Evolutionary conservation across 2,329 filamentous ascomycete genomes (phyloP).

Genomic region (Aspergillus niger): DNA sequence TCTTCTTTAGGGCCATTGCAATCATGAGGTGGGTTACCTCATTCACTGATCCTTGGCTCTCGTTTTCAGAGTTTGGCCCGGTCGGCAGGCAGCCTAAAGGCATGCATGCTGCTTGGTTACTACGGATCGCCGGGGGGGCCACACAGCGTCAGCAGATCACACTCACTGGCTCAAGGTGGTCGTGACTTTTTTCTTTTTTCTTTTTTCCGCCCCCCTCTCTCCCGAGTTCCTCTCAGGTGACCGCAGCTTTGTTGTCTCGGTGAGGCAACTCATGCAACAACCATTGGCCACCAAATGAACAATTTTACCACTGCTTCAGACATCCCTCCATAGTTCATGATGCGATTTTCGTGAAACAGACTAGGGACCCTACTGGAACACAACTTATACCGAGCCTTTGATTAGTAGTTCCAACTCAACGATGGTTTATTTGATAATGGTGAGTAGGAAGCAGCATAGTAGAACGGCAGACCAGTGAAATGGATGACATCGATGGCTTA

Average conservation of each 20-base stretch:
- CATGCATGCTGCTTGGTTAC: constrained; percentile 2
- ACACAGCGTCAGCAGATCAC: constrained; percentile 13
- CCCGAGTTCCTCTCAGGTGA: constrained; percentile 8
- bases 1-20: not conserved
- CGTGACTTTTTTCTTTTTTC: not conserved
- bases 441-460: not conserved
- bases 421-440: not conserved
- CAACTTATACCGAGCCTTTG: not conserved
- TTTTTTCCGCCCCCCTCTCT: too few species aligned
- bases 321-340: not conserved
- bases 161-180: not conserved
- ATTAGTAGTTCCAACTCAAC: not conserved
- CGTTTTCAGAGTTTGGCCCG: constrained; percentile 8
- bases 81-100: constrained; percentile 1
- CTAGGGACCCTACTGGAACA: not conserved
- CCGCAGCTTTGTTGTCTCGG: not conserved
- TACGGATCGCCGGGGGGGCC: constrained; percentile 6
- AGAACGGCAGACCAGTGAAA: not conserved
- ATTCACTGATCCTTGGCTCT: constrained; percentile 9
- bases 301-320: not conserved
- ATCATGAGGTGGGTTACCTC: not conserved
- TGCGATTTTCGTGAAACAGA: not conserved
- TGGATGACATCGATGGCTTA: not conserved
- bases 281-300: not conserved
- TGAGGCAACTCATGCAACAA: not conserved